Evolutionary conservation across 139 green algal genomes (phyloP).

Genomic region (Volvox reticuliferus): DNA sequence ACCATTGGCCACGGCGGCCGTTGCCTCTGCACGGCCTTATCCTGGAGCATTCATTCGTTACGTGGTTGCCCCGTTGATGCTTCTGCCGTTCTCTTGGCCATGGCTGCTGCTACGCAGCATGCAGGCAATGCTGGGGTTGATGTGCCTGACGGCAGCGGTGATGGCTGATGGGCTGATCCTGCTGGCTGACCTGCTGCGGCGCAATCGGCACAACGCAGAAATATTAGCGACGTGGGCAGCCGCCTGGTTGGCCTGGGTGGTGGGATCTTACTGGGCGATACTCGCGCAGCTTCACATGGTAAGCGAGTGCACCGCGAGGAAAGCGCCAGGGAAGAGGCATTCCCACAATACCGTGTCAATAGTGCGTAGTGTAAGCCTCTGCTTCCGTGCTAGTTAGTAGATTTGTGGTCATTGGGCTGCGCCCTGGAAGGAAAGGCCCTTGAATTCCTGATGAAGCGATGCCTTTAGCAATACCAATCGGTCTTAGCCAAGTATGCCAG

Average conservation of each 20-base stretch:
- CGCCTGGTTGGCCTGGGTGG: neutral
- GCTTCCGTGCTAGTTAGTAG: too few relatives aligned
- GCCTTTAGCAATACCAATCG: too few relatives aligned
- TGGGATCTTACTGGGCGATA: neutral
- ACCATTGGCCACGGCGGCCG: neutral
- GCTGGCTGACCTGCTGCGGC: conserved; percentile 21
- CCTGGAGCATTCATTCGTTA: conserved; percentile 1
- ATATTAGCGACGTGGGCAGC: neutral
- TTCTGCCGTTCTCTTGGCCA: conserved; percentile 30
- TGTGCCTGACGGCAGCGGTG: neutral
- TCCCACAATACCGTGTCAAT: too few relatives aligned
- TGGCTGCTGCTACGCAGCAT: conserved; percentile 22
- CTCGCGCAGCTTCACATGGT: conserved; percentile 36
- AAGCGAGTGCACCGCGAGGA: neutral
- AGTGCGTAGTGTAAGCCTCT: too few relatives aligned
- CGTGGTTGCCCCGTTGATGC: conserved; percentile 10
- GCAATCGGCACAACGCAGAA: neutral
- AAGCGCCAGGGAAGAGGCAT: too few relatives aligned
- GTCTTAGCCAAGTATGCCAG: too few relatives aligned
- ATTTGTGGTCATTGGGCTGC: too few relatives aligned
- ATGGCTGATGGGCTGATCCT: neutral
- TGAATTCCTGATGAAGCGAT: too few relatives aligned
- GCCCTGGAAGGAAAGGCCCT: too few relatives aligned
- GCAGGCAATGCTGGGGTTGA: neutral
- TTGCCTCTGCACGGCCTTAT: neutral